Evolutionary conservation across 441 rosid genomes (phyloP), one percentile per base, ranked within the genome.

Genomic region (Gossypium lobatum): DNA sequence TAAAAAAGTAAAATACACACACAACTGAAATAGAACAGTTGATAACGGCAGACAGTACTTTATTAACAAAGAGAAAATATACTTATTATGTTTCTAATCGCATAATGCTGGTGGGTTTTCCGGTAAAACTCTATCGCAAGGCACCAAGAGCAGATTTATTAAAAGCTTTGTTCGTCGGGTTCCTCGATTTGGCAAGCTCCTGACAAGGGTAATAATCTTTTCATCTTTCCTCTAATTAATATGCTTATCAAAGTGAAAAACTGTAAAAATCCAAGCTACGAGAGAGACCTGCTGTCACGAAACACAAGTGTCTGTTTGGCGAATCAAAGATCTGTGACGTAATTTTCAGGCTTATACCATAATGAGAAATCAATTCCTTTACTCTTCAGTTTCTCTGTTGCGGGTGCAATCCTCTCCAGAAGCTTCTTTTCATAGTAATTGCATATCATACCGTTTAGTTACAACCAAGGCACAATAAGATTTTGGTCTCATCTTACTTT

Each of bases 281-380:
- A 64, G 16, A 42, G 59, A 61, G 66, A 79, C 79, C 85, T 74
- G 74, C 72, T 74, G 18, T 62, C 25, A 21, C 39, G 21, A 14
- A 42, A 70, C 23, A 17, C 25, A 67, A 53, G 42, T 39, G 11
- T 8, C 54, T 13, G 28, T 21, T n/a, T 25, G 61, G 45, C 67
- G 77, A 45, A 62, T 91, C 83, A 92, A 67, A 89, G 76, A 48
- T 88, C 90, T 14, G 94, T 88, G 25, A 25, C 81, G 79, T 94
- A 94, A 71, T 88, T 84, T 70, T 87, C 92, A 0, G 97, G 98
- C 84, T 94, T 91, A 83, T 80, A 94, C 97, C 98, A 89, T 60
- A 80, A 66, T 2, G 97, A 92, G 82, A 92, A 94, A 83, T 94
- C 92, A 7, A 87, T 85, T 81, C 97, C 97, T 83, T 92, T 89